phyloP scores from a whole-genome alignment of 169 alveolate genomes.

The Plasmodium ovale region DNA sequence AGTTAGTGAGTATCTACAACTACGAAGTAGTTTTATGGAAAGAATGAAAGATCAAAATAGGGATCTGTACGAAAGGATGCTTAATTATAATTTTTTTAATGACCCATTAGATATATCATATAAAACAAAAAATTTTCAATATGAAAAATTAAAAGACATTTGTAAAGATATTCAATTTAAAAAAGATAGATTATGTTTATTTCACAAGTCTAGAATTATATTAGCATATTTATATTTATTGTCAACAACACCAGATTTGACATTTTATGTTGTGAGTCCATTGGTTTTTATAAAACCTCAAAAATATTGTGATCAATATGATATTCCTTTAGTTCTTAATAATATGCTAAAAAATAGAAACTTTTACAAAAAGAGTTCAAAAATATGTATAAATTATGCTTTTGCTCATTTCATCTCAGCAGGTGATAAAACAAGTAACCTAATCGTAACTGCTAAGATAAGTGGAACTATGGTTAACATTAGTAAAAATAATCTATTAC shows the following conservation, averaged over 20 bases:
- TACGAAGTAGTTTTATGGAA: slow-evolving; percentile 42
- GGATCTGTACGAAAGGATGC: slow-evolving; percentile 45
- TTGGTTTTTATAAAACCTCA: slow-evolving; percentile 66
- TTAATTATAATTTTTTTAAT: slow-evolving; percentile 71
- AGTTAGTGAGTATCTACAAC: slow-evolving; percentile 53
- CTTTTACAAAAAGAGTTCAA: slow-evolving; percentile 57
- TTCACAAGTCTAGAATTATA: slow-evolving; percentile 64
- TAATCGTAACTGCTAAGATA: slow-evolving; percentile 52
- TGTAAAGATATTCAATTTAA: slow-evolving; percentile 70
- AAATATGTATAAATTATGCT: slow-evolving; percentile 75
- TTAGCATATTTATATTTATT: slow-evolving; percentile 57
- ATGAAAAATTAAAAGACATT: slow-evolving; percentile 44
- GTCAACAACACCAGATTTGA: slow-evolving; percentile 55
- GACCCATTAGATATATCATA: slow-evolving; percentile 75
- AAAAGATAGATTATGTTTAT: slow-evolving; percentile 42
- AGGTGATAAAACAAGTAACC: slow-evolving; percentile 35
- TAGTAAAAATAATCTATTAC: slow-evolving; percentile 27
- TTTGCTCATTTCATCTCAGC: slow-evolving; percentile 72
- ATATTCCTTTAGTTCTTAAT: slow-evolving; percentile 69
- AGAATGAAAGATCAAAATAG: slow-evolving; percentile 33
- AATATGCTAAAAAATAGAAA: slow-evolving; percentile 68
- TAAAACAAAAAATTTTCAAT: slow-evolving; percentile 35
- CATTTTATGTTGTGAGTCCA: slow-evolving; percentile 66
- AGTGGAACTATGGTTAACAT: slow-evolving; percentile 70
- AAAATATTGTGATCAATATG: slow-evolving; percentile 59